Percentiles rank a stretch among this genome's conserved stretches.
phyloP scores from a whole-genome alignment of 352 stramenopile genomes.

The Phytopythium vexans region DNA sequence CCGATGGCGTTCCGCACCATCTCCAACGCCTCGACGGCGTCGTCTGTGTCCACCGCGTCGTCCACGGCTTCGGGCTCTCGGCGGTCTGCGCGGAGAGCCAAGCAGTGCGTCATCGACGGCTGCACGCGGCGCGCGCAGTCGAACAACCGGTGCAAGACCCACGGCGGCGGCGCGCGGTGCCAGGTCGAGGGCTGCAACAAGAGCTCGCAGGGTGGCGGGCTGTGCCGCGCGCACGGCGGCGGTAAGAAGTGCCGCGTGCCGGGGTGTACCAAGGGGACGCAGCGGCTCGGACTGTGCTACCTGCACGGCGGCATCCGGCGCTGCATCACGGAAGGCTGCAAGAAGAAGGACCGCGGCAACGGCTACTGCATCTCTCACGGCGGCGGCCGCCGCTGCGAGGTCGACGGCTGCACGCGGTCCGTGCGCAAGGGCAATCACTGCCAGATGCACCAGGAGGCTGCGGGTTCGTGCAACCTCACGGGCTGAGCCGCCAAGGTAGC shows the following conservation, averaged over 20 bases:
- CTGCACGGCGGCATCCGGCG: slow-evolving; percentile 73
- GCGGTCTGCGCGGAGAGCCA: slow-evolving; percentile 35
- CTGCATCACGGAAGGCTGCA: slow-evolving; percentile 68
- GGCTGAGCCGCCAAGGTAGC: too few species aligned
- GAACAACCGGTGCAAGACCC: slow-evolving; percentile 82
- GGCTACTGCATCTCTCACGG: slow-evolving; percentile 82
- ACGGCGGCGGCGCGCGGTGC: slow-evolving; percentile 73
- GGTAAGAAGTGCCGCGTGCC: slow-evolving; percentile 71
- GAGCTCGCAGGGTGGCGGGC: slow-evolving; percentile 71
- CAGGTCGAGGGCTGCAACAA: slow-evolving; percentile 67
- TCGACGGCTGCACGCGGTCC: slow-evolving; percentile 50
- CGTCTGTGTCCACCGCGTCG: slow-evolving; percentile 16
- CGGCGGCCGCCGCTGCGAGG: slow-evolving; percentile 65
- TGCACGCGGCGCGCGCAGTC: slow-evolving; percentile 67
- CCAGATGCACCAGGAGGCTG: slow-evolving; percentile 48
- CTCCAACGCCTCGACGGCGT: slow-evolving; percentile 22
- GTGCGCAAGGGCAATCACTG: slow-evolving; percentile 78
- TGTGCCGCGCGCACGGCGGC: slow-evolving; percentile 57
- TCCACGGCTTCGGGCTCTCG: slow-evolving; percentile 23
- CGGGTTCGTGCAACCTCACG: too few species aligned
- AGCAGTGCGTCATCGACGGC: slow-evolving; percentile 61
- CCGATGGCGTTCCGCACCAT: slow-evolving; percentile 17
- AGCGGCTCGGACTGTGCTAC: slow-evolving; percentile 78
- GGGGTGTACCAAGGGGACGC: slow-evolving; percentile 73
- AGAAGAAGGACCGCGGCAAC: slow-evolving; percentile 82